These are phyloP conservation scores for Suillus subalutaceus DNA, from an alignment of 768 basidiomycete species.

Conservation along the genomic window DNA sequence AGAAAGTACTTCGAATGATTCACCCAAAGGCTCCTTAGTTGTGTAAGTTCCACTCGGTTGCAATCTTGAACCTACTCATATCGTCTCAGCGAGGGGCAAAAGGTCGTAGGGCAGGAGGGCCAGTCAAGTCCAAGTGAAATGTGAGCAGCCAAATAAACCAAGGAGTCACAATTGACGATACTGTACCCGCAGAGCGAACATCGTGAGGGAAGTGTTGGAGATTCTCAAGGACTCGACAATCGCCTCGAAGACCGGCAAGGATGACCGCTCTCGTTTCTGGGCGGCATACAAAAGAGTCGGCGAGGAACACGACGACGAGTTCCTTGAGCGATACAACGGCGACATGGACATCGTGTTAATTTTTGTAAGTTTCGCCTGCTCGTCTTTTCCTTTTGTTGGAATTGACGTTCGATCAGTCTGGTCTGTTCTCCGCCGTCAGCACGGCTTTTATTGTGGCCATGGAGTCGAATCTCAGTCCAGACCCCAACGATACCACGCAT, in stretches of 20 bases:
- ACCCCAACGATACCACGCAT: constrained; percentile 15
- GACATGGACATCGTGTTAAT: constrained; percentile 24
- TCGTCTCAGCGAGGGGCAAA: background rate
- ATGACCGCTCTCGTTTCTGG: constrained; percentile 14
- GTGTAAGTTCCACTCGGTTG: background rate
- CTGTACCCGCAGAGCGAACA: background rate
- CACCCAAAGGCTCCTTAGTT: background rate
- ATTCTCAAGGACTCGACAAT: background rate
- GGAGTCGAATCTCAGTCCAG: constrained; percentile 13
- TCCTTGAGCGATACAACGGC: constrained; percentile 19
- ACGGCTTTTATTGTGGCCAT: constrained; percentile 15
- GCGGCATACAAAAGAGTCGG: constrained; percentile 16
- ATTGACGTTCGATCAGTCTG: constrained; percentile 4
- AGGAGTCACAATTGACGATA: background rate
- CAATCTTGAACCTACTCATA: background rate
- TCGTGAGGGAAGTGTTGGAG: background rate
- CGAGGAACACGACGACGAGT: constrained; percentile 19
- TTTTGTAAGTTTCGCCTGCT: constrained; percentile 18
- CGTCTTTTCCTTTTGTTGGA: background rate
- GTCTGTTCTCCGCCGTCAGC: constrained; percentile 18
- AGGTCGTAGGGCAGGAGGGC: background rate
- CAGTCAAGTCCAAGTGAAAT: background rate
- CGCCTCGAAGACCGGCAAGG: background rate
- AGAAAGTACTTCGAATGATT: background rate
- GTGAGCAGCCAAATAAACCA: background rate